Conservation (phyloP, 495 filamentous ascomycete species). For the Hypomontagnella monticulosa region DNA sequence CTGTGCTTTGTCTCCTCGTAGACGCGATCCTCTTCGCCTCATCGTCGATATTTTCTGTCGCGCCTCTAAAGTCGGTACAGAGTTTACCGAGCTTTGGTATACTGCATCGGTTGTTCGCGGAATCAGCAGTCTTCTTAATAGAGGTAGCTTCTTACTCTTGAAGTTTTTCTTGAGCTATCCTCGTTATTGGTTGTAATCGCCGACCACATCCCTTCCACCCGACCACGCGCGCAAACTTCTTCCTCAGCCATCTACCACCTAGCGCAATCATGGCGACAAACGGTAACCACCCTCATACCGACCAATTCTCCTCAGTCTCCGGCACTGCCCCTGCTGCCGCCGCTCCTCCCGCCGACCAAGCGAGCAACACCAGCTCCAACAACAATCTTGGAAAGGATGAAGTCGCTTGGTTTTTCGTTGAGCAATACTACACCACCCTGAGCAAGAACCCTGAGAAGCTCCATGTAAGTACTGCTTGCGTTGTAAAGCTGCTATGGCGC, state of each 20-base stretch:
- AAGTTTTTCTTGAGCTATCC: slow-evolving; percentile 16
- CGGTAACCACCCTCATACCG: slow-evolving; percentile 53
- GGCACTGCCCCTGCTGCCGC: slow-evolving; percentile 35
- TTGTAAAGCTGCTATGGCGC: background rate
- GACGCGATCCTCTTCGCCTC: slow-evolving; percentile 7
- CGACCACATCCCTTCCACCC: slow-evolving; percentile 19
- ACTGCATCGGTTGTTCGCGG: slow-evolving; percentile 20
- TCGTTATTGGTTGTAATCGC: slow-evolving; percentile 4
- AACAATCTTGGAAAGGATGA: slow-evolving; percentile 74
- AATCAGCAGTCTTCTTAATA: slow-evolving; percentile 14
- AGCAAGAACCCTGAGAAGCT: slow-evolving; percentile 94
- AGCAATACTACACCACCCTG: slow-evolving; percentile 98
- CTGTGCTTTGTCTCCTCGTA: slow-evolving; percentile 15
- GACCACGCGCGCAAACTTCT: slow-evolving; percentile 34
- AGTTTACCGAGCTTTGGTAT: slow-evolving; percentile 9
- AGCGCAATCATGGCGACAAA: slow-evolving; percentile 60
- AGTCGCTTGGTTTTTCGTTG: slow-evolving; percentile 98
- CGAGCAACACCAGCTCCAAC: slow-evolving; percentile 30
- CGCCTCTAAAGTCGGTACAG: slow-evolving; percentile 17
- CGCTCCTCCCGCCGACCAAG: slow-evolving; percentile 21
- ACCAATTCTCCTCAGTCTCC: slow-evolving; percentile 48
- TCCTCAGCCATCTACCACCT: slow-evolving; percentile 1
- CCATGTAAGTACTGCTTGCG: slow-evolving; percentile 66
- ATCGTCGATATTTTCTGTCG: slow-evolving; percentile 9
- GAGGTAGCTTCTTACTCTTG: slow-evolving; percentile 11